Conservation (phyloP, 2,329 filamentous ascomycete genomes). For the Xylaria sp. region DNA sequence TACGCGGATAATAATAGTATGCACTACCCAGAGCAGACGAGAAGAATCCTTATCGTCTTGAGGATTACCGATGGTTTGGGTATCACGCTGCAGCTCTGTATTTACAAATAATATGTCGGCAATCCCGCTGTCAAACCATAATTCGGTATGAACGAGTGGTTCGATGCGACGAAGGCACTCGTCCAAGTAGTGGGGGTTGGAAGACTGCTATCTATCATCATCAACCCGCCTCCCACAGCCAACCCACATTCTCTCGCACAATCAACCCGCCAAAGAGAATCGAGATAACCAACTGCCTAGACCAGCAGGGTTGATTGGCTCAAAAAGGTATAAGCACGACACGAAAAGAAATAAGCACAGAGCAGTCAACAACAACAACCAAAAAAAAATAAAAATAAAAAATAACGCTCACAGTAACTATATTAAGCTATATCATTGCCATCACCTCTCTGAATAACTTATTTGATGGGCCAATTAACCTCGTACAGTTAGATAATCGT, state of each 20-base stretch:
- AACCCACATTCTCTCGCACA: slow-evolving; percentile 12
- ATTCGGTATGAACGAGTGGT: slow-evolving; percentile 26
- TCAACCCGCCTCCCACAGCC: neutral
- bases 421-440: neutral
- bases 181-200: slow-evolving; percentile 21
- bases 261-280: slow-evolving; percentile 3
- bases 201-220: neutral
- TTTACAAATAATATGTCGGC: slow-evolving; percentile 33
- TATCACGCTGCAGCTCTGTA: slow-evolving; percentile 16
- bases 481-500: slow-evolving; percentile 9
- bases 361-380: neutral
- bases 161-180: slow-evolving; percentile 25
- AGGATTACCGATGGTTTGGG: slow-evolving; percentile 34
- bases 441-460: slow-evolving; percentile 7
- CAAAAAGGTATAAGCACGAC: neutral
- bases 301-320: neutral
- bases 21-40: neutral
- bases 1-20: slow-evolving; percentile 5
- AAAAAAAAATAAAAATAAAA: neutral
- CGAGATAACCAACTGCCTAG: neutral
- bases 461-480: slow-evolving; percentile 19
- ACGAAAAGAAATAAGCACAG: neutral
- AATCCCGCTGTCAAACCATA: slow-evolving; percentile 33
- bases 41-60: neutral
- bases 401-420: slow-evolving; percentile 13